Base-by-base conservation (phyloP, 2,329 filamentous ascomycete genomes). In the Fusarium avenaceum region DNA sequence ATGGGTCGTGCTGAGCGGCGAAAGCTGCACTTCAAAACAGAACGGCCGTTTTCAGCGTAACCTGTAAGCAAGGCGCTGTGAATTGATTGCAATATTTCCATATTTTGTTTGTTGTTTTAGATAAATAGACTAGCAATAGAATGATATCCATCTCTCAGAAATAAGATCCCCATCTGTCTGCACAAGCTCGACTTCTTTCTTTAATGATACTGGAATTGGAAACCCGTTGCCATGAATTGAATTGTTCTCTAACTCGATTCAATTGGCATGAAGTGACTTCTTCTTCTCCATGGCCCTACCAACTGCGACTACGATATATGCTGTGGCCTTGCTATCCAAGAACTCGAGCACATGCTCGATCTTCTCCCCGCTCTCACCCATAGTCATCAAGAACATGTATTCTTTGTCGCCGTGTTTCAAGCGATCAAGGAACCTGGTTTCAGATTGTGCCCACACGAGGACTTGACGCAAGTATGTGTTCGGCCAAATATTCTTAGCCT, bases 1-100 rank as follows among this genome's bases (percentile, higher is more conserved):
- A 63, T 63, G 59, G 59, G 57, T 19, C 48, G 48, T 2, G 48
- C 19, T 15, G 57, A 63, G 17, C 11, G n/a, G 17, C 28, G 33
- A 39, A 46, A 19, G 19, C 6, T 61, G 46, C 35, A 6, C 33
- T 5, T 38, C 15, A 38, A 38, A 38, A 2, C 33, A n/a, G 35
- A 38, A n/a, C 8, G 7, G 5, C 17, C 35, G 7, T 38, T 32
- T 2, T 24, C 44, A 13, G 24, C n/a, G 17, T 55, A 10, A 24
- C 3, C 6, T 9, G 1, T 6, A 4, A 4, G 14, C 4, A n/a
- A n/a, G 15, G 1, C 3, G 6, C 1, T 6, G 10, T 8, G 9
- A 7, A 4, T 40, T 39, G 33, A 38, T 17, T 1, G 4, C 17
- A n/a, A 10, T 17, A n/a, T n/a, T n/a, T 35, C 17, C 35, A n/a